Conservation (phyloP, 23 red algal species). For the Gracilaria domingensis region DNA sequence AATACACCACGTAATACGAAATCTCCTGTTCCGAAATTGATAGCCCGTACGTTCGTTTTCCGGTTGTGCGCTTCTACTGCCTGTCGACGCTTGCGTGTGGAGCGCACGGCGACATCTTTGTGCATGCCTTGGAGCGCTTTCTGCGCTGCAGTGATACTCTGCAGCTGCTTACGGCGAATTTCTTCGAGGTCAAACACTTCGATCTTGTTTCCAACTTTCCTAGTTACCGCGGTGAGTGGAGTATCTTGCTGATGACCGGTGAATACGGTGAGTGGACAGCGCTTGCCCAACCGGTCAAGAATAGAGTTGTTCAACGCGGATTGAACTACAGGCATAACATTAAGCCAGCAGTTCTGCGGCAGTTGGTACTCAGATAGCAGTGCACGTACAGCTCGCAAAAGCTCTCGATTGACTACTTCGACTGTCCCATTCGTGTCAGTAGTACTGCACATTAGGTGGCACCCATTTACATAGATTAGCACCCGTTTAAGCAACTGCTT, state of each 20-base stretch:
- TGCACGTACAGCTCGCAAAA: background rate
- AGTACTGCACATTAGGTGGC: too few species aligned
- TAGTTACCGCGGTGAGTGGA: background rate
- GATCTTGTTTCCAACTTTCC: too few species aligned
- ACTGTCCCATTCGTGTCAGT: too few species aligned
- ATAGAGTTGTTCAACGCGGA: constrained; percentile 34
- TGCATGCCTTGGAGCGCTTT: background rate
- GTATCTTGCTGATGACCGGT: constrained; percentile 22
- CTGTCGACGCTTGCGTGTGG: background rate
- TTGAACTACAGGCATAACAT: background rate
- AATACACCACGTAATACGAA: background rate
- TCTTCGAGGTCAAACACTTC: background rate
- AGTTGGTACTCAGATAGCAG: background rate
- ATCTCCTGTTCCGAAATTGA: background rate
- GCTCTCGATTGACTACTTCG: background rate
- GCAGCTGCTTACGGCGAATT: background rate
- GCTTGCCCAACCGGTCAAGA: constrained; percentile 19
- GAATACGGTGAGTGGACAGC: constrained; percentile 34
- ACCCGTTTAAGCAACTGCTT: too few species aligned
- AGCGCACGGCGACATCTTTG: background rate
- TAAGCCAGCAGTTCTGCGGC: background rate
- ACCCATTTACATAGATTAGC: too few species aligned
- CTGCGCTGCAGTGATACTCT: background rate
- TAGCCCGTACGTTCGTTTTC: background rate
- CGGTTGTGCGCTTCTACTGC: constrained; percentile 32